Base-by-base conservation (phyloP, 371 early-diverging fungal species). In the Rhizopus sp. region DNA sequence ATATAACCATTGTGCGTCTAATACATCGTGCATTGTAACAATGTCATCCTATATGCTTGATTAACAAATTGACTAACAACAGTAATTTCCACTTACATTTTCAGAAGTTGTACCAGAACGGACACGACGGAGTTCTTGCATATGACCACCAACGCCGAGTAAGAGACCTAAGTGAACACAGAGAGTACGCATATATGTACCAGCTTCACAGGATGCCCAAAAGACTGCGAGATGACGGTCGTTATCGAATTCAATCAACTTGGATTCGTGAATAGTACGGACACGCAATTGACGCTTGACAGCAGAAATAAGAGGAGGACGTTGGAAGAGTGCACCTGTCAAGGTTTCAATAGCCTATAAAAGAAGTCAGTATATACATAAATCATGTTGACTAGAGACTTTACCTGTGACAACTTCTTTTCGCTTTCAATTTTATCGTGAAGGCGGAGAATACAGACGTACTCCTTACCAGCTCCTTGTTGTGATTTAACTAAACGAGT, bases 221-320 rank as follows among this genome's bases (percentile, higher is more conserved):
- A 99, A 99, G 37, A 99, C 93, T 57, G 90, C 98, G 69, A 97
- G 77, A 63, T 96, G 93, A 50, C 95, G 89, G 60, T 96, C 93
- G 67, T 96, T 94, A 78, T 96, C 94, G 63, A 95, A 97, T 80
- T 99, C 99, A 38, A 97, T 60, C 63, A 99, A 81, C 78, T 97
- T 96, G 60, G 91, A 88, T 67, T 95, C 93, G 76, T 98, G 94
- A 68, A 99, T 96, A 41, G 98, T 98, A 76, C 99, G 93, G 62
- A 99, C 92, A 81, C 99, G 94, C 57, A 99, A 88, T 81, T 99
- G 99, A 72, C 99, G 89, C 85, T 99, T 99, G 71, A 99, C 99
- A 42, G 99, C 99, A 31, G 99, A 99, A 69, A 99, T 99, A 66
- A 99, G 86, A 55, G 99, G 99, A 35, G 99, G 99, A 54, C 99